phyloP scores from a whole-genome alignment of 2,329 filamentous ascomycete genomes.

The Colletotrichum sp. region DNA sequence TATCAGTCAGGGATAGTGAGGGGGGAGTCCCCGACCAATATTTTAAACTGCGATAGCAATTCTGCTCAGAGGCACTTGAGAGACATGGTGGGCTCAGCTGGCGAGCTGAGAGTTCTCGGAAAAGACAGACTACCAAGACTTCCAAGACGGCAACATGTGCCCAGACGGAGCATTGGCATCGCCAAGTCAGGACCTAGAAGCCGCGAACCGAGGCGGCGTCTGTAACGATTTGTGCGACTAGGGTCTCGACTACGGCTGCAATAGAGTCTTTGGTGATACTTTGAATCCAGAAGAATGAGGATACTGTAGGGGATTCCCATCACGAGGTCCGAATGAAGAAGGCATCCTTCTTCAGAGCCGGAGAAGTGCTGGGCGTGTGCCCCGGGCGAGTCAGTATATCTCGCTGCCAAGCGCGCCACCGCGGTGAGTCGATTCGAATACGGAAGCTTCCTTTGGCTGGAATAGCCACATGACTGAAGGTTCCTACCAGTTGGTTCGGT shows the following conservation, averaged over 20 bases:
- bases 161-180: slow-evolving; percentile 15
- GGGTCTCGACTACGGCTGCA: background rate
- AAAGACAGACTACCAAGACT: background rate
- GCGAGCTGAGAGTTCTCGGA: background rate
- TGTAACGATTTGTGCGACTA: background rate
- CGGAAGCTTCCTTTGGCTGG: background rate
- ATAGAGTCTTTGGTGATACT: background rate
- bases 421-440: background rate
- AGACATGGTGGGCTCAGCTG: background rate
- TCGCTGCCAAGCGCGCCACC: background rate
- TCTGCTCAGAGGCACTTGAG: background rate
- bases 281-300: background rate
- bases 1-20: background rate
- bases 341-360: background rate
- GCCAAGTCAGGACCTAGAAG: slow-evolving; percentile 1
- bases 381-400: background rate
- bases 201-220: background rate
- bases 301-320: background rate
- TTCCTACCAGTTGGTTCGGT: background rate
- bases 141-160: slow-evolving; percentile 17
- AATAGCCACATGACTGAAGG: background rate
- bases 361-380: background rate
- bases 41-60: background rate
- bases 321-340: too few relatives aligned
- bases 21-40: background rate